phyloP scores from a whole-genome alignment of 2,329 filamentous ascomycete genomes.

The Colletotrichum salicis region DNA sequence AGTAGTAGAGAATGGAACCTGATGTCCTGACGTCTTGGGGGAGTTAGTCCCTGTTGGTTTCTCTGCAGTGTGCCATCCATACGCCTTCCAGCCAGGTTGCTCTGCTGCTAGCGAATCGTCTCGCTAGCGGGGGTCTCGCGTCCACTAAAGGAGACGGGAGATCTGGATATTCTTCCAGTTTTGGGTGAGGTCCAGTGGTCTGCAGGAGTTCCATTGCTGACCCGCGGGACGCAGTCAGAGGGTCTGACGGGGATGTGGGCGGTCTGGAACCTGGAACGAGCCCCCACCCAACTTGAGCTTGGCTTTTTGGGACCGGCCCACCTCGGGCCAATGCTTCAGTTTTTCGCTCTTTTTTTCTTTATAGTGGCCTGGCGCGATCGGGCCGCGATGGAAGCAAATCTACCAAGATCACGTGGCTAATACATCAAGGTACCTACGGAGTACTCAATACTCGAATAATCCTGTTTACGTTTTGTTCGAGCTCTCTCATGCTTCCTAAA shows the following conservation, averaged over 20 bases:
- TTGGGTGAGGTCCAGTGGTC: background rate
- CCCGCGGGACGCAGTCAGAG: background rate
- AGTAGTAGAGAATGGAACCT: no score
- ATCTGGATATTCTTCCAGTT: background rate
- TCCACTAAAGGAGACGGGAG: conserved; percentile 9
- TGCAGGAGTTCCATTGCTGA: background rate
- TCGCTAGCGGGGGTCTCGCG: conserved; percentile 24
- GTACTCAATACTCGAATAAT: background rate
- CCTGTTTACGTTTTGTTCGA: background rate
- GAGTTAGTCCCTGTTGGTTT: background rate
- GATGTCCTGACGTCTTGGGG: no score
- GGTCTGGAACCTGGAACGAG: conserved; percentile 31
- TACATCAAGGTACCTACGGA: background rate
- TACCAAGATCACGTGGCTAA: background rate
- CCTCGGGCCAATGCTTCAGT: conserved; percentile 5
- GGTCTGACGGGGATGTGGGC: conserved; percentile 25
- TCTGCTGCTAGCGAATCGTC: conserved; percentile 16
- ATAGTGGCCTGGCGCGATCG: conserved; percentile 1
- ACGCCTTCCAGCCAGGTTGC: background rate
- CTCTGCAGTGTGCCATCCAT: conserved; percentile 8
- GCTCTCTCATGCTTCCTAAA: no score
- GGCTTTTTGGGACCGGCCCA: background rate
- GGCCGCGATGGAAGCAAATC: background rate
- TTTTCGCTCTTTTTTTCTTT: background rate
- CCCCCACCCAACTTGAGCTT: background rate